A percentile compares a stretch with the other conserved stretches of the same genome.
Evolutionary conservation across 1,284 basidiomycete genomes (phyloP).

Genomic region (Mycena sp.): DNA sequence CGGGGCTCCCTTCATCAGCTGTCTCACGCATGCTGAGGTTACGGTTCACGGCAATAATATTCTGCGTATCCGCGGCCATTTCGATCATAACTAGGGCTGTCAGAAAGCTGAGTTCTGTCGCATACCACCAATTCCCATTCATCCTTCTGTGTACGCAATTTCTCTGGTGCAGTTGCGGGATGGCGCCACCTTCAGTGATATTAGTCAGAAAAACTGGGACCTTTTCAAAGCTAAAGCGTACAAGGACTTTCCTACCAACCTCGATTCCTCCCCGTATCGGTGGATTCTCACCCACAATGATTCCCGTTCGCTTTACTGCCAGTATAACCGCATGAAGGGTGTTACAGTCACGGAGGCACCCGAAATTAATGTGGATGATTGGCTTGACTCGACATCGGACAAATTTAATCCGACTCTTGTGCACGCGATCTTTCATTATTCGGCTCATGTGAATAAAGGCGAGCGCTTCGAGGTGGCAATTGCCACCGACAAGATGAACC

Average conservation of each 20-base stretch:
- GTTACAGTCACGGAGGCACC: constrained; percentile 21
- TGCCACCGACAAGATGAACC: constrained; percentile 1
- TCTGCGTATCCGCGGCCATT: constrained; percentile 35
- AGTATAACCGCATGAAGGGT: constrained; percentile 27
- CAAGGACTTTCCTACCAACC: constrained; percentile 3
- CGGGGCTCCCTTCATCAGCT: constrained; percentile 37
- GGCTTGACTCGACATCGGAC: constrained; percentile 22
- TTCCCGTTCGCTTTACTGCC: constrained; percentile 20
- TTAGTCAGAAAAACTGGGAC: constrained; percentile 30
- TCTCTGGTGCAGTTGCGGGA: constrained; percentile 38
- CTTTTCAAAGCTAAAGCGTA: constrained; percentile 19
- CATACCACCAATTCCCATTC: constrained; percentile 40
- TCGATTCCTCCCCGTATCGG: neutral
- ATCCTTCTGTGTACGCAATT: constrained; percentile 41
- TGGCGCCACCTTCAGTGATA: constrained; percentile 3
- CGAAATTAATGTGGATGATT: constrained; percentile 30
- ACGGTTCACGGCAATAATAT: constrained; percentile 30
- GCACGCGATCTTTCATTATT: constrained; percentile 31
- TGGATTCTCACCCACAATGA: neutral
- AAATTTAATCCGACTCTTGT: neutral
- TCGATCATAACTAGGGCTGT: constrained; percentile 40
- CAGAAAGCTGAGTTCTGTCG: constrained; percentile 27
- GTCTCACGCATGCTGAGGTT: constrained; percentile 46
- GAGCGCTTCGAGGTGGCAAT: constrained; percentile 29
- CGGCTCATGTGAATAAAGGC: constrained; percentile 17